Conservation (phyloP, 805 yeast species). For the Cyberlindnera mrakii region DNA sequence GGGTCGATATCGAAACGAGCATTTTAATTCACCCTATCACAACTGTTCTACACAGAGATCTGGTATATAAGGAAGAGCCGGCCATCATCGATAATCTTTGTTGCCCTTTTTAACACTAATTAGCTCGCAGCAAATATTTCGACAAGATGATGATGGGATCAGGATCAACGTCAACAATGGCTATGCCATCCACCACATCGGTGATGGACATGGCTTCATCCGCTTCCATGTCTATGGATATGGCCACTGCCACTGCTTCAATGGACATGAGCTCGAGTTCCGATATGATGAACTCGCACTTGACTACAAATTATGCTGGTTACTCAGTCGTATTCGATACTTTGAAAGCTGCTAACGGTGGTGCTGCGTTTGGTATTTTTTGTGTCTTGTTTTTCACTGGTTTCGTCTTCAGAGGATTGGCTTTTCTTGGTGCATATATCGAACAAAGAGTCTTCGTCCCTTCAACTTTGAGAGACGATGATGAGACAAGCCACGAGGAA, state of each 20-base stretch:
- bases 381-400: conserved; percentile 52
- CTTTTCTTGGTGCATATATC: conserved; percentile 54
- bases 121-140: background rate
- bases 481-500: conserved; percentile 4
- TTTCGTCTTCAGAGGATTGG: conserved; percentile 52
- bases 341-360: conserved; percentile 47
- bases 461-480: conserved; percentile 3
- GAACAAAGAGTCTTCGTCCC: conserved; percentile 51
- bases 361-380: conserved; percentile 70
- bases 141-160: conserved; percentile 25
- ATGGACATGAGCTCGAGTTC: conserved; percentile 15
- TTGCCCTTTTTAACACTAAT: no score
- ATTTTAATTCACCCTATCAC: no score
- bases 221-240: conserved; percentile 7
- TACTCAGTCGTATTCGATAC: conserved; percentile 61
- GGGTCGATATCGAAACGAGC: no score
- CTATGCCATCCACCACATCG: conserved; percentile 9
- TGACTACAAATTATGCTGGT: conserved; percentile 42
- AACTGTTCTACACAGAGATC: no score
- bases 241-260: conserved; percentile 26
- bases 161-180: conserved; percentile 17
- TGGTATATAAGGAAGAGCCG: no score
- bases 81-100: no score
- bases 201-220: conserved; percentile 4
- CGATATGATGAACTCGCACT: conserved; percentile 46